Base-by-base conservation (phyloP, 176 grass and related monocot species). In the Carex cristatella region DNA sequence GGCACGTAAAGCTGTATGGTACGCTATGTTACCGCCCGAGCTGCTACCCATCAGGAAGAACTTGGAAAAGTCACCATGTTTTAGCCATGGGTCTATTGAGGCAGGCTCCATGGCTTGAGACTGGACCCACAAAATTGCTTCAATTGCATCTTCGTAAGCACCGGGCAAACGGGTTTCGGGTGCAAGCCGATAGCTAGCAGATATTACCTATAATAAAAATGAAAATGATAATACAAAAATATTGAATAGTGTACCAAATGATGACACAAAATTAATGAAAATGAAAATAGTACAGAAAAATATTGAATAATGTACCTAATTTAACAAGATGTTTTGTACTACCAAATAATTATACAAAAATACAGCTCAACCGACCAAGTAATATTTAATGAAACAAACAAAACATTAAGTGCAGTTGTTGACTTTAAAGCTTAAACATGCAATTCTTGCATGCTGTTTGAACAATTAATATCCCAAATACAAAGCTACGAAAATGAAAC, bases 11-110 rank as follows among this genome's bases (percentile, higher is more conserved):
- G 35, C 83, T 0, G 89, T 85, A 75, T 88, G 83, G 85, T 95
- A 95, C 0, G 88, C 93, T 90, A 94, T 88, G 89, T 94, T 98
- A n/a, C 80, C 96, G 12, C 96, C 93, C 3, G 96, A 98, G 88
- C 96, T 98, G 85, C 96, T 88, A 44, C 96, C 93, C 93, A 91
- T 92, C 38, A 92, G 31, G 83, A 91, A 94, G 87, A 88, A 88
- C 5, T 85, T 87, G 4, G 93, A 89, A 79, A 92, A 85, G 49
- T 98, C 93, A 3, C 64, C 93, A 65, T 87, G 89, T 19, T 3
- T 44, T 37, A 98, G 18, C 90, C 91, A 98, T 0, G 86, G 82
- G 18, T 95, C 90, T 2, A 1, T 30, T 8, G 11, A 63, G 0
- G 82, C 81, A 1, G 19, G 69, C 54, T 57, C 40, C 35, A 7